Percentiles rank a stretch among this genome's conserved stretches.
These are phyloP conservation scores for Claviceps paspali DNA, from an alignment of 2,329 filamentous ascomycete species.

Conservation along the genomic window DNA sequence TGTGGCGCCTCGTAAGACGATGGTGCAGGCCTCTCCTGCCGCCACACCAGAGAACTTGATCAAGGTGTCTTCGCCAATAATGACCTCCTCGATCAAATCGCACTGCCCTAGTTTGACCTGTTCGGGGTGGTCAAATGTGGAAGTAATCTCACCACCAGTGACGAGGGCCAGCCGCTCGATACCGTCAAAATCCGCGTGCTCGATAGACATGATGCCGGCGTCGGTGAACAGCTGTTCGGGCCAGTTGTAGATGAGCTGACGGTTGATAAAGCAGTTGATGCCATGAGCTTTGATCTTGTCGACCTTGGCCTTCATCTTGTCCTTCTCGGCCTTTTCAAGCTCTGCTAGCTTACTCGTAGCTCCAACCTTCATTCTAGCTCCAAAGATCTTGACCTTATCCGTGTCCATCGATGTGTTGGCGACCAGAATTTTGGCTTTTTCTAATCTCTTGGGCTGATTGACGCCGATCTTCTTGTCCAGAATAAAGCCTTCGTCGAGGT, in stretches of 20 bases:
- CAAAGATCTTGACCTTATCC: conserved; percentile 99
- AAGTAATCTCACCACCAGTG: conserved; percentile 92
- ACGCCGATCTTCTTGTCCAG: conserved; percentile 98
- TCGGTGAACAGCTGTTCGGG: conserved; percentile 97
- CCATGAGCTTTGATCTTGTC: conserved; percentile 97
- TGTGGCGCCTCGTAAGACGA: conserved; percentile 89
- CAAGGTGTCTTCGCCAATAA: conserved; percentile 93
- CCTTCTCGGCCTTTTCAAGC: conserved; percentile 91
- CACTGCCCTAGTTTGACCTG: conserved; percentile 93
- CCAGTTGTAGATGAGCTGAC: conserved; percentile 99
- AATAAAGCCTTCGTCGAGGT: conserved; percentile 96
- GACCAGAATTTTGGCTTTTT: conserved; percentile 96
- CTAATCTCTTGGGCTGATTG: conserved; percentile 91
- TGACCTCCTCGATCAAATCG: conserved; percentile 91
- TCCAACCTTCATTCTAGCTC: conserved; percentile 88
- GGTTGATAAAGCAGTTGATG: conserved; percentile 99
- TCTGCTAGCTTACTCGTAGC: conserved; percentile 96
- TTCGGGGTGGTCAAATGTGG: conserved; percentile 95
- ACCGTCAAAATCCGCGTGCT: conserved; percentile 97
- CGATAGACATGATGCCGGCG: conserved; percentile 93
- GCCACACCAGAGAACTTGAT: conserved; percentile 97
- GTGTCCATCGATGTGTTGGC: conserved; percentile 99
- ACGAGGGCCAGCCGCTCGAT: conserved; percentile 91
- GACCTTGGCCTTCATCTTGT: conserved; percentile 99
- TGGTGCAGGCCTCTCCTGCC: conserved; percentile 86